A percentile compares a stretch with the other conserved stretches of the same genome.
Conservation (phyloP, 306 rosid species). For the Fragaria vesca region DNA sequence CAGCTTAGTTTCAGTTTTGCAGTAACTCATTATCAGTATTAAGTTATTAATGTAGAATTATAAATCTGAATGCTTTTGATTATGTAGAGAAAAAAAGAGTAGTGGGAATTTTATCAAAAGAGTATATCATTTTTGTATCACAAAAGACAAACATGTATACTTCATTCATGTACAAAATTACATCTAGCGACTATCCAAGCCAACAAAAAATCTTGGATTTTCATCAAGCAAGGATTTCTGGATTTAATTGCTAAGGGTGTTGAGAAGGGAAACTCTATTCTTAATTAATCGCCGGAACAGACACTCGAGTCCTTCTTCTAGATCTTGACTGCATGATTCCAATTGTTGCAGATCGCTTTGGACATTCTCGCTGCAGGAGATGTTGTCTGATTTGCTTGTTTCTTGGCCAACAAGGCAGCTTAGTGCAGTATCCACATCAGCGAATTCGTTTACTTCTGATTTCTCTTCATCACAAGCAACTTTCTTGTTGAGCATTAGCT, state of each 20-base stretch:
- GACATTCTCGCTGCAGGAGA: conserved; percentile 15
- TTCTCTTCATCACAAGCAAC: conserved; percentile 27
- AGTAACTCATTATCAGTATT: background rate
- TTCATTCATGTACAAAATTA: conserved; percentile 28
- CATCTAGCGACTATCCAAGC: conserved; percentile 6
- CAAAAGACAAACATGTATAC: conserved; percentile 9
- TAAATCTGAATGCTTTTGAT: background rate
- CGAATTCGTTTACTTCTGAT: conserved; percentile 33
- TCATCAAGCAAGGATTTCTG: background rate
- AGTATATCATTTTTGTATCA: background rate
- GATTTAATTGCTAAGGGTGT: conserved; percentile 39
- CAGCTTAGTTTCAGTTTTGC: background rate
- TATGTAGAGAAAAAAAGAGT: background rate
- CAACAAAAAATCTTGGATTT: conserved; percentile 26
- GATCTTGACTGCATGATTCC: conserved; percentile 42
- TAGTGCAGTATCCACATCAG: conserved; percentile 36
- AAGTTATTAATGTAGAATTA: background rate
- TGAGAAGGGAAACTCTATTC: conserved; percentile 49
- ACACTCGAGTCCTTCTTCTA: conserved; percentile 38
- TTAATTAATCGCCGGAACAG: conserved; percentile 43
- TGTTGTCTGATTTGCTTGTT: conserved; percentile 25
- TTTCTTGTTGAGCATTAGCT: conserved; percentile 35
- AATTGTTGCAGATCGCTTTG: conserved; percentile 31
- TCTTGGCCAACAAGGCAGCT: conserved; percentile 18
- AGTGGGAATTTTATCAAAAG: background rate